Conservation (phyloP, 345 rosid species). For the Carallia pectinifolia region DNA sequence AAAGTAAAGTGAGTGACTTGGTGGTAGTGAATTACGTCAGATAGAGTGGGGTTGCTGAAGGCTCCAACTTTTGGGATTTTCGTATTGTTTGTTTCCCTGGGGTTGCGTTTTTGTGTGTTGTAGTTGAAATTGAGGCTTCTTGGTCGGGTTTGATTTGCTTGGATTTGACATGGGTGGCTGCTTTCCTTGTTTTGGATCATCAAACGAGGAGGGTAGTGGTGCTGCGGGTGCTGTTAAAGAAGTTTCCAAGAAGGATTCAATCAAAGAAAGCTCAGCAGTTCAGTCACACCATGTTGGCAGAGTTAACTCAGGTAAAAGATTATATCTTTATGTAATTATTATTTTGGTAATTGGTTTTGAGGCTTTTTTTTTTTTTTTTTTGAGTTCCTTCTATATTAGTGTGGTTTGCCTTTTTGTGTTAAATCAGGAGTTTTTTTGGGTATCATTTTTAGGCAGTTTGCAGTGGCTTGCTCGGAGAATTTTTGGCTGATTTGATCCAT, state of each 20-base stretch:
- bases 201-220: conserved; percentile 54
- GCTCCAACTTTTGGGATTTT: neutral
- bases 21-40: conserved; percentile 13
- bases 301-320: conserved; percentile 59
- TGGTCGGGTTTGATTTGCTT: conserved; percentile 34
- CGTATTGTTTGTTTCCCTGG: neutral
- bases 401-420: conserved; percentile 25
- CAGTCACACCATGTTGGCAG: conserved; percentile 64
- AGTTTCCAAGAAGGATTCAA: conserved; percentile 65
- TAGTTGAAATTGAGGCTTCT: conserved; percentile 26
- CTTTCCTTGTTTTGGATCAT: conserved; percentile 96
- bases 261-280: conserved; percentile 65
- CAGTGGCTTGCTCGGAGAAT: conserved; percentile 19
- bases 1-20: conserved; percentile 20
- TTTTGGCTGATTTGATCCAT: conserved; percentile 41
- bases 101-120: conserved; percentile 4
- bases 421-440: conserved; percentile 32
- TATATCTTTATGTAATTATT: conserved; percentile 30
- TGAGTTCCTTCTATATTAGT: conserved; percentile 1
- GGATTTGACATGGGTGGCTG: conserved; percentile 93
- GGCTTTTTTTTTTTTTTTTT: neutral
- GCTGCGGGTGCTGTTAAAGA: conserved; percentile 49
- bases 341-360: conserved; percentile 7
- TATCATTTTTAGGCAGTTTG: conserved; percentile 25
- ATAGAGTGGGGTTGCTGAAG: conserved; percentile 10